A percentile compares a stretch with the other conserved stretches of the same genome.
Evolutionary conservation across 2,329 filamentous ascomycete species (phyloP).

Genomic region (Curvularia verruculosa): DNA sequence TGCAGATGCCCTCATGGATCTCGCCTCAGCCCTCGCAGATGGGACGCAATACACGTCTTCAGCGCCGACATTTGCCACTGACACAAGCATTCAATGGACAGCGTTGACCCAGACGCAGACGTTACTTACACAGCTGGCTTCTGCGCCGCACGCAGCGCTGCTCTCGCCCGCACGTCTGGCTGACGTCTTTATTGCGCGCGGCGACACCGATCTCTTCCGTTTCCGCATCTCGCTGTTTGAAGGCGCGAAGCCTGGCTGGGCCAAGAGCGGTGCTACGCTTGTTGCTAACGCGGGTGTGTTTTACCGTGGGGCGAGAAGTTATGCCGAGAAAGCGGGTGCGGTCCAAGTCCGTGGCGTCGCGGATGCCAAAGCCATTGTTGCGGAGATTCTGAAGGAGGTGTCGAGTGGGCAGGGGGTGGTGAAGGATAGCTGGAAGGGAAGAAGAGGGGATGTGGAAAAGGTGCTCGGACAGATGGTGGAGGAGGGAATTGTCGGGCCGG

Average conservation of each 20-base stretch:
- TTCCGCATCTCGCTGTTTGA: conserved; percentile 37
- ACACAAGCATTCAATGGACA: conserved; percentile 41
- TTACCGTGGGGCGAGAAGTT: conserved; percentile 42
- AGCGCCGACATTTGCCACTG: conserved; percentile 20
- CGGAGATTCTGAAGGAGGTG: conserved; percentile 53
- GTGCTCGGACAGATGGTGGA: conserved; percentile 60
- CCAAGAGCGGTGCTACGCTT: conserved; percentile 41
- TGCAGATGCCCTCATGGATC: conserved; percentile 62
- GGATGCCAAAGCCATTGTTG: conserved; percentile 57
- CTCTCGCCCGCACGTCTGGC: conserved; percentile 37
- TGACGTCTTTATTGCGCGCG: conserved; percentile 41
- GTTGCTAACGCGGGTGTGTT: conserved; percentile 50
- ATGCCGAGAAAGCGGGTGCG: conserved; percentile 37
- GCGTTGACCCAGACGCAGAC: conserved; percentile 41
- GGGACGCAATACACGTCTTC: conserved; percentile 20
- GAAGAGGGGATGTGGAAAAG: conserved; percentile 50
- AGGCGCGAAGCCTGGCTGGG: conserved; percentile 37
- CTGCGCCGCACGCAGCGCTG: conserved; percentile 19
- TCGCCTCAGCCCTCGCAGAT: conserved; percentile 56
- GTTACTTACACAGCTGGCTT: conserved; percentile 34
- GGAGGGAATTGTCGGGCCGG: conserved; percentile 54
- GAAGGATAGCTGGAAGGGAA: conserved; percentile 48
- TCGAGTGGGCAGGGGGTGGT: conserved; percentile 43
- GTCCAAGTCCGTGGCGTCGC: conserved; percentile 53
- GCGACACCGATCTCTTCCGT: conserved; percentile 44